Evolutionary conservation across 2,329 filamentous ascomycete genomes (phyloP).

Genomic region (Ophiognomonia clavigignenti-juglandacearum): DNA sequence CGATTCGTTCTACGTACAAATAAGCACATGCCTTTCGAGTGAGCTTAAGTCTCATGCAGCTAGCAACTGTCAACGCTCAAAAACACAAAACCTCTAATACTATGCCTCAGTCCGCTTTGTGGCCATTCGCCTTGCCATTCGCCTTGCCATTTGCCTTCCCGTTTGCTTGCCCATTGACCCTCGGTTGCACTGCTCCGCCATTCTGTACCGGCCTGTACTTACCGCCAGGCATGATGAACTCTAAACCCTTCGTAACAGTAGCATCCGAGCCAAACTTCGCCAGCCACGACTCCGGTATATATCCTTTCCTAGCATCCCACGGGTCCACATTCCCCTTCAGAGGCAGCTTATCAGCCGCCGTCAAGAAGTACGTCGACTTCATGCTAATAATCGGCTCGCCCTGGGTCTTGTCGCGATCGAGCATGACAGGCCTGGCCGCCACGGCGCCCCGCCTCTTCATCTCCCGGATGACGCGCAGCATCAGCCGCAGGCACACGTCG

Average conservation of each 20-base stretch:
- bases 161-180: no score
- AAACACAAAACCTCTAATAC: not conserved
- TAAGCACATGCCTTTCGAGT: no score
- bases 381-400: constrained; percentile 12
- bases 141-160: not conserved
- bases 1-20: no score
- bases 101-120: not conserved
- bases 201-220: not conserved
- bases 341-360: constrained; percentile 9
- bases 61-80: not conserved
- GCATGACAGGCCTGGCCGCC: constrained; percentile 6
- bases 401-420: constrained; percentile 1
- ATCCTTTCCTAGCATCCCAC: constrained; percentile 10
- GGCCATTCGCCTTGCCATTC: not conserved
- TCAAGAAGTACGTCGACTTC: constrained; percentile 13
- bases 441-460: constrained; percentile 33
- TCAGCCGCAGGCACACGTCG: constrained; percentile 45
- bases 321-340: constrained; percentile 9
- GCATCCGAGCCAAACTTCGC: not conserved
- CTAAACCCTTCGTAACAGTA: constrained; percentile 9
- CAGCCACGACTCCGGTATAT: constrained; percentile 5
- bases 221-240: not conserved
- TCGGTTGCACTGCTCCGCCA: no score
- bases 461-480: constrained; percentile 44
- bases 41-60: no score